Percentiles rank a stretch among this genome's conserved stretches.
Conservation (phyloP, 805 yeast genomes). For the Jamesozyma spencerorum region DNA sequence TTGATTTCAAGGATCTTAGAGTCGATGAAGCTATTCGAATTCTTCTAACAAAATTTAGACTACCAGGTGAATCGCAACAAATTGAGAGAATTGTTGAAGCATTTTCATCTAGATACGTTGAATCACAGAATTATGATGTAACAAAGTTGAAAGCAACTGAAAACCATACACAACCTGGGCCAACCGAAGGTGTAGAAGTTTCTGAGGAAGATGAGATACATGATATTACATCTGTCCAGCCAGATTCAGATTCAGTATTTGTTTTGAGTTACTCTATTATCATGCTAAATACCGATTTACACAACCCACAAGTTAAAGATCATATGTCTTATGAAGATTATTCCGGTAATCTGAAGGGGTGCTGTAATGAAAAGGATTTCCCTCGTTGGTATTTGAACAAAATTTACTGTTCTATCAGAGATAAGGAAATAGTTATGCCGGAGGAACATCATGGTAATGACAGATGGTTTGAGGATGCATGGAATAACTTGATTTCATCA, state of each 20-base stretch:
- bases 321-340: slow-evolving; percentile 87
- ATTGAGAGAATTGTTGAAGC: slow-evolving; percentile 85
- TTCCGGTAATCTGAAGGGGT: slow-evolving; percentile 69
- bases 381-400: slow-evolving; percentile 77
- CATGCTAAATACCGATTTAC: slow-evolving; percentile 87
- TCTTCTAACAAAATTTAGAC: slow-evolving; percentile 70
- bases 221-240: slow-evolving; percentile 44
- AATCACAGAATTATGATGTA: slow-evolving; percentile 39
- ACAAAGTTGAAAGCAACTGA: neutral
- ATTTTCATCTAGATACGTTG: slow-evolving; percentile 73
- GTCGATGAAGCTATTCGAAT: slow-evolving; percentile 90
- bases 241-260: slow-evolving; percentile 80
- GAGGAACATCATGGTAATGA: slow-evolving; percentile 93
- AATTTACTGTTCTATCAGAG: slow-evolving; percentile 71
- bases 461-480: slow-evolving; percentile 81
- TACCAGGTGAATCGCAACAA: slow-evolving; percentile 97
- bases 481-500: slow-evolving; percentile 57
- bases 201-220: slow-evolving; percentile 10
- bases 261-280: slow-evolving; percentile 85
- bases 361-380: slow-evolving; percentile 66
- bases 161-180: neutral
- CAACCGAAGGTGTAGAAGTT: slow-evolving; percentile 7
- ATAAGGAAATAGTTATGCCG: slow-evolving; percentile 91
- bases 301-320: slow-evolving; percentile 83
- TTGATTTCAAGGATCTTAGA: slow-evolving; percentile 69